Evolutionary conservation across 768 basidiomycete species (phyloP).

Genomic region (Suillus alpinus): DNA sequence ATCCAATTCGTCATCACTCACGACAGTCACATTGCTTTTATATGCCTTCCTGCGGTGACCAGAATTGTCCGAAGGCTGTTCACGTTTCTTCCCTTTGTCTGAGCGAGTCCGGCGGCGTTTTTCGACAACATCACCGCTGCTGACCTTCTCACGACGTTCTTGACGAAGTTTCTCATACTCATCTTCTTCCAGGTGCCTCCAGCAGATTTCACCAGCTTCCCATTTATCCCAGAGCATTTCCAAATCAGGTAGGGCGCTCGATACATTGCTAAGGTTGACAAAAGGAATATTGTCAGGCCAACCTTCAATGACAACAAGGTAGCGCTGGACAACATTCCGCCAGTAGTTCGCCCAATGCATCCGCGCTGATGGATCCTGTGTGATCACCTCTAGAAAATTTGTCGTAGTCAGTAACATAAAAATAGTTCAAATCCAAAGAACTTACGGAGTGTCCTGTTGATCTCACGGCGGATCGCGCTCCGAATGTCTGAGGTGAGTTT

Average conservation of each 20-base stretch:
- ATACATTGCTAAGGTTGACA: background rate
- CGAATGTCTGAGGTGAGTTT: background rate
- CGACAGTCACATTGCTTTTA: background rate
- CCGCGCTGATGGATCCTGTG: background rate
- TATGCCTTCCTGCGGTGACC: background rate
- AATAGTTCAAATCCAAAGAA: background rate
- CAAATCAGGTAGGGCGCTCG: slow-evolving; percentile 1
- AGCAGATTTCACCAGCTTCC: background rate
- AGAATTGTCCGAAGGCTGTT: background rate
- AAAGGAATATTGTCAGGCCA: slow-evolving; percentile 3
- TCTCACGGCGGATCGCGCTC: background rate
- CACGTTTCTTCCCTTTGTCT: slow-evolving; percentile 1
- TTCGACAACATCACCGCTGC: background rate
- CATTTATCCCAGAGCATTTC: background rate
- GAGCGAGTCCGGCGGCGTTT: background rate
- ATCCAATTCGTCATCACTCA: too few species aligned
- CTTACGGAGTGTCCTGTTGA: background rate
- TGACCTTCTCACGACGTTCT: background rate
- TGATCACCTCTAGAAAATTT: background rate
- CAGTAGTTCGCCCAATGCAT: slow-evolving; percentile 7
- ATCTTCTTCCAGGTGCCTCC: background rate
- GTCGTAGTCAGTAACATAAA: background rate
- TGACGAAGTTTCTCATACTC: background rate
- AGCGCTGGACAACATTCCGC: background rate
- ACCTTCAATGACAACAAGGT: slow-evolving; percentile 4